These are phyloP conservation scores for Fusarium phyllophilum DNA, from an alignment of 2,329 filamentous ascomycete species.

Conservation along the genomic window DNA sequence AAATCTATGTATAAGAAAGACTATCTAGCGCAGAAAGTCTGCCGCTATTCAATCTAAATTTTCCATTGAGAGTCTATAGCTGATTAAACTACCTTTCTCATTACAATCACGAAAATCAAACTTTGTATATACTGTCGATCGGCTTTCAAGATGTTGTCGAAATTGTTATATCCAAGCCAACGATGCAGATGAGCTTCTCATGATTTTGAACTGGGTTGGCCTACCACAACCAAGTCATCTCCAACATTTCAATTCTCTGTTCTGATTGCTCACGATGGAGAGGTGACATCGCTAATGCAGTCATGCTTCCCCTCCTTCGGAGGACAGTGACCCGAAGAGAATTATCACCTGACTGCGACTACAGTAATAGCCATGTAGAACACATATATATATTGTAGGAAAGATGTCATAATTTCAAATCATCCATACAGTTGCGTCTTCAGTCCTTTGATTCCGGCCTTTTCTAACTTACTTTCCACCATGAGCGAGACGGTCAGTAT, in stretches of 20 bases:
- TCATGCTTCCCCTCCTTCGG: slow-evolving; percentile 23
- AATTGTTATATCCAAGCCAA: too few relatives aligned
- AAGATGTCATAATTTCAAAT: background rate
- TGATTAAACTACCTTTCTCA: background rate
- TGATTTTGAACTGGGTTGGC: background rate
- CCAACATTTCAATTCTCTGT: background rate
- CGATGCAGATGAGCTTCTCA: background rate
- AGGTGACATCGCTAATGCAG: background rate
- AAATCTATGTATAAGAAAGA: background rate
- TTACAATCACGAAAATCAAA: background rate
- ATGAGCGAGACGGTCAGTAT: slow-evolving; percentile 14
- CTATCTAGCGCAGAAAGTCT: background rate
- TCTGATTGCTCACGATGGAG: background rate
- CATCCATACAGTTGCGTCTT: background rate
- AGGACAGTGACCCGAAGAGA: slow-evolving; percentile 10
- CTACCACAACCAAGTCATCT: background rate
- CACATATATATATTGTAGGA: background rate
- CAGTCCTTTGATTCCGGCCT: background rate
- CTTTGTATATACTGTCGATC: background rate
- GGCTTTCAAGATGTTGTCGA: background rate
- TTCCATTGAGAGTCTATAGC: background rate
- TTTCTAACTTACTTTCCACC: background rate
- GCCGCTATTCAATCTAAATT: background rate
- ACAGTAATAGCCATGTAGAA: background rate
- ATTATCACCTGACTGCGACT: slow-evolving; percentile 6